phyloP scores from a whole-genome alignment of 164 flowering plant genomes.

The Pachysandra terminalis region DNA sequence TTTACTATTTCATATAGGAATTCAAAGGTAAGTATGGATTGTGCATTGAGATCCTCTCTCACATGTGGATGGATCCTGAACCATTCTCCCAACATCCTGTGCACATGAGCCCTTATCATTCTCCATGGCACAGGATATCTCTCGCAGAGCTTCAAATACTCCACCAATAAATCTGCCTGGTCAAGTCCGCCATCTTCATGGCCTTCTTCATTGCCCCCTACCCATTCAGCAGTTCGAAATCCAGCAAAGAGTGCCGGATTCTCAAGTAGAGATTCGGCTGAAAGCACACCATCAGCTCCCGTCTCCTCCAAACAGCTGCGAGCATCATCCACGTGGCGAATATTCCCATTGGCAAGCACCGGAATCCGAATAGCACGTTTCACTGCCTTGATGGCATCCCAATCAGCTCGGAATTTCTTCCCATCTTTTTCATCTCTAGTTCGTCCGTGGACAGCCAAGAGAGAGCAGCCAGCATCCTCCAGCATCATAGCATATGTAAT shows the following conservation, averaged over 20 bases:
- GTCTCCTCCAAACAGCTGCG: conserved; percentile 64
- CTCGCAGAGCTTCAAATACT: conserved; percentile 87
- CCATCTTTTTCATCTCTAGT: conserved; percentile 92
- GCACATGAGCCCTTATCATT: conserved; percentile 88
- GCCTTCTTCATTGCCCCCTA: conserved; percentile 28
- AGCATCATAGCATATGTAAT: conserved; percentile 90
- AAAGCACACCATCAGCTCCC: conserved; percentile 88
- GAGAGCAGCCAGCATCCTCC: conserved; percentile 98
- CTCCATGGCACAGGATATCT: conserved; percentile 94
- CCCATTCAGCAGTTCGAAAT: conserved; percentile 74
- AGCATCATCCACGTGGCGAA: conserved; percentile 82
- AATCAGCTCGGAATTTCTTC: conserved; percentile 74
- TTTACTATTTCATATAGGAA: conserved; percentile 74
- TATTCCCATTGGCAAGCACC: conserved; percentile 92
- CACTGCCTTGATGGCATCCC: conserved; percentile 78
- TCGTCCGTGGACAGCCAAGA: conserved; percentile 94
- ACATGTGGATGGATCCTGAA: conserved; percentile 43
- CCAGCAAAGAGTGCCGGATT: conserved; percentile 97
- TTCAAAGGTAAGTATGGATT: conserved; percentile 72
- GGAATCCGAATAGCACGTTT: conserved; percentile 75
- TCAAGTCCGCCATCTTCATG: conserved; percentile 45
- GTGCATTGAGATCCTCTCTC: conserved; percentile 26
- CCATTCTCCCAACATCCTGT: conserved; percentile 94
- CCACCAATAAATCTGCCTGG: conserved; percentile 66
- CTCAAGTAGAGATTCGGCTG: conserved; percentile 93